Percentiles rank a stretch among this genome's conserved stretches.
These are phyloP conservation scores for Tetrahymena borealis DNA, from an alignment of 73 alveolate genomes.

Conservation along the genomic window DNA sequence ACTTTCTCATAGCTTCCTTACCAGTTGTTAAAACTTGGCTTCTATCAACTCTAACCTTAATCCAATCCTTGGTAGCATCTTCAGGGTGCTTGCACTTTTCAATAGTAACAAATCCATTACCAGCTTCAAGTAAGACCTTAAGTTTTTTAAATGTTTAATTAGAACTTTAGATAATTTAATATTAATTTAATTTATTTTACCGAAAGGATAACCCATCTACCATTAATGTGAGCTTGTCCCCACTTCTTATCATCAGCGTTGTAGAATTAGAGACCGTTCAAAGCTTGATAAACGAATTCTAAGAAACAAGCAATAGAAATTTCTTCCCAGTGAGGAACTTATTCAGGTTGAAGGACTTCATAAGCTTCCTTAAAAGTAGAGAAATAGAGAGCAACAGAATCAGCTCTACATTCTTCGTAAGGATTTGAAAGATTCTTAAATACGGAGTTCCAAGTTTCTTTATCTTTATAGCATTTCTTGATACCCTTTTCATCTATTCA, in stretches of 20 bases:
- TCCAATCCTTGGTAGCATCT: constrained; percentile 32
- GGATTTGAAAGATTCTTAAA: constrained; percentile 76
- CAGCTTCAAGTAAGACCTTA: background rate
- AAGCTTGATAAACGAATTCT: constrained; percentile 53
- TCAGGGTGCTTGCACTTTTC: constrained; percentile 37
- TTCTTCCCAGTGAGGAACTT: constrained; percentile 54
- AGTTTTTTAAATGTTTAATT: background rate
- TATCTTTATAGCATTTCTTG: constrained; percentile 61
- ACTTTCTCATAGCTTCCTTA: constrained; percentile 33
- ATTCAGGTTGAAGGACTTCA: constrained; percentile 53
- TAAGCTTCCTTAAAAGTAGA: constrained; percentile 77
- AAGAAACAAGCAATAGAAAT: constrained; percentile 62
- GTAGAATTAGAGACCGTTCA: constrained; percentile 54
- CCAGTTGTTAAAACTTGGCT: constrained; percentile 46
- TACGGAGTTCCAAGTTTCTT: constrained; percentile 86
- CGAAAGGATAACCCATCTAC: constrained; percentile 63
- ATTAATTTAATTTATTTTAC: constrained; percentile 40
- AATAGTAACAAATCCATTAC: constrained; percentile 3
- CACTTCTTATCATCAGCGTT: constrained; percentile 65
- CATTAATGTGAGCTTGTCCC: constrained; percentile 73
- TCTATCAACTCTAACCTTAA: constrained; percentile 33
- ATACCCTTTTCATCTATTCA: constrained; percentile 64
- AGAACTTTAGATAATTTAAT: constrained; percentile 5
- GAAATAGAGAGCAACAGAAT: constrained; percentile 81
- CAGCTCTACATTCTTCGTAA: constrained; percentile 95